A percentile compares a stretch with the other conserved stretches of the same genome.
Conservation (phyloP, 768 basidiomycete species). For the Serendipita sp. region DNA sequence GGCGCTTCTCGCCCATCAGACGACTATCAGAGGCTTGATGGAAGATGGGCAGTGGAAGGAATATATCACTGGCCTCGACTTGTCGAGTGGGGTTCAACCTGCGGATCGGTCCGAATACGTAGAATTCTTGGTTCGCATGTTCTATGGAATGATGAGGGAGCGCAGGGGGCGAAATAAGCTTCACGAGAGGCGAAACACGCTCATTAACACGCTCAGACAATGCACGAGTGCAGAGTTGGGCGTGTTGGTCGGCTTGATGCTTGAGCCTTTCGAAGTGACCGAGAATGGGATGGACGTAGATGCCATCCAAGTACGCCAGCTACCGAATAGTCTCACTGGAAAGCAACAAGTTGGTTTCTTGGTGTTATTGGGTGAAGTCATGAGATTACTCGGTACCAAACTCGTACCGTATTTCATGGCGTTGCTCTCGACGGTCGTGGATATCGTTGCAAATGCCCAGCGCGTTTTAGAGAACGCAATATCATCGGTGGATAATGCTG, state of each 20-base stretch:
- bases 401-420: slow-evolving; percentile 56
- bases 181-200: slow-evolving; percentile 53
- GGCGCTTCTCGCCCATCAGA: slow-evolving; percentile 35
- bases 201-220: slow-evolving; percentile 51
- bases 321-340: slow-evolving; percentile 15
- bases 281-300: slow-evolving; percentile 16
- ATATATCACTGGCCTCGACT: slow-evolving; percentile 54
- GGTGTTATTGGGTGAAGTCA: slow-evolving; percentile 65
- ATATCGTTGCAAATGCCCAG: slow-evolving; percentile 52
- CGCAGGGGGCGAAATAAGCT: slow-evolving; percentile 52
- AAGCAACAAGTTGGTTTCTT: slow-evolving; percentile 77
- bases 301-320: slow-evolving; percentile 19
- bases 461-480: slow-evolving; percentile 9
- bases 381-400: slow-evolving; percentile 66
- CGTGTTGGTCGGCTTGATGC: slow-evolving; percentile 74
- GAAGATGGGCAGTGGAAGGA: slow-evolving; percentile 87
- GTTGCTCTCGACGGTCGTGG: slow-evolving; percentile 52
- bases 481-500: slow-evolving; percentile 13
- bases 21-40: slow-evolving; percentile 51
- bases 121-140: slow-evolving; percentile 51
- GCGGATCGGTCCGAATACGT: slow-evolving; percentile 50
- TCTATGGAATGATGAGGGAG: slow-evolving; percentile 82
- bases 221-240: slow-evolving; percentile 60
- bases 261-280: slow-evolving; percentile 38
- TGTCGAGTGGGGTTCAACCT: slow-evolving; percentile 37